Evolutionary conservation across 1,284 basidiomycete species (phyloP).

Genomic region (Microbotryum intermedium): DNA sequence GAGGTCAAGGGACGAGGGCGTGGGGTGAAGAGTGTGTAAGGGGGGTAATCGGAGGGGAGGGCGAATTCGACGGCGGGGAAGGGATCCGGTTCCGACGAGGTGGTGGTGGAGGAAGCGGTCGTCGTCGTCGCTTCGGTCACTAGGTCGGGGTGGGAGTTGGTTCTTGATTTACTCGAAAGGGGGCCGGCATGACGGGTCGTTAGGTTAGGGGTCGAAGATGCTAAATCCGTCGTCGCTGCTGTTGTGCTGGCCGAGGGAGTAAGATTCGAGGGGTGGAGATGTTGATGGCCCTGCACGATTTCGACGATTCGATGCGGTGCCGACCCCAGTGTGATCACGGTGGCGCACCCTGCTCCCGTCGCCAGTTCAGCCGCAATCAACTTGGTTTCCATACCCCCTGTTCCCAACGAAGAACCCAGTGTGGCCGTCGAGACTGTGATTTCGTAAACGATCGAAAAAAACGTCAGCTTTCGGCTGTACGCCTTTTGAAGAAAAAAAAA

Average conservation of each 20-base stretch:
- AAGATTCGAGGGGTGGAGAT: neutral
- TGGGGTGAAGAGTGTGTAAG: conserved; percentile 81
- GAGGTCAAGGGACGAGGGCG: conserved; percentile 68
- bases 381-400: conserved; percentile 99
- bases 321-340: conserved; percentile 77
- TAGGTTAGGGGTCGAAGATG: neutral
- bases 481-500: too few relatives aligned
- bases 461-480: neutral
- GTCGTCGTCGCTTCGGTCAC: neutral
- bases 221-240: neutral
- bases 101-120: neutral
- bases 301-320: conserved; percentile 66
- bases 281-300: conserved; percentile 65
- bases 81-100: neutral
- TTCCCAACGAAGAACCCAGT: conserved; percentile 84
- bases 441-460: neutral
- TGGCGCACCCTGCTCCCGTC: conserved; percentile 89
- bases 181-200: neutral
- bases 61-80: conserved; percentile 22
- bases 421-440: conserved; percentile 75
- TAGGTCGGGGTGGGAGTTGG: neutral
- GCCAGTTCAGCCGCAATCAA: conserved; percentile 97
- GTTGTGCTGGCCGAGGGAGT: conserved; percentile 5
- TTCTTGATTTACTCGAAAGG: neutral
- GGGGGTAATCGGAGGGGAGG: conserved; percentile 43